These are phyloP conservation scores for Dendrocalamus latiflorus DNA, from an alignment of 202 grass and related monocot species.

Conservation along the genomic window DNA sequence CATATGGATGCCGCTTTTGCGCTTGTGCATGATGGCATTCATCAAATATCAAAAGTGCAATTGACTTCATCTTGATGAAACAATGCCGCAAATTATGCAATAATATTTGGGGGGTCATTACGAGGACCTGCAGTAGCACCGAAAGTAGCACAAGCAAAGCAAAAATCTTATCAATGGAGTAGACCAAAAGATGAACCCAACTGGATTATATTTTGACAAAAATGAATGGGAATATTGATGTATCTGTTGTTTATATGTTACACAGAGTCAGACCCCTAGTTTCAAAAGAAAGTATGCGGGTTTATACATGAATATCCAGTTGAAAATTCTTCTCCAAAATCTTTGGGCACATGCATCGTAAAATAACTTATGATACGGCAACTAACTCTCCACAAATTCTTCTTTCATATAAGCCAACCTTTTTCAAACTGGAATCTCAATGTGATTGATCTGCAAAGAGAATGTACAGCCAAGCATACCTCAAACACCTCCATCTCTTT, in stretches of 20 bases:
- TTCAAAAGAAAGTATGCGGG: background rate
- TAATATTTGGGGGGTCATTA: slow-evolving; percentile 93
- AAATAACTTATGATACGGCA: slow-evolving; percentile 8
- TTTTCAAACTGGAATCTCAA: too few relatives aligned
- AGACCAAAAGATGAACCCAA: slow-evolving; percentile 3
- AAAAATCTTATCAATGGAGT: background rate
- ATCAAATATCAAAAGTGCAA: slow-evolving; percentile 89
- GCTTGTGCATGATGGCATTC: slow-evolving; percentile 94
- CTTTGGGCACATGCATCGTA: background rate
- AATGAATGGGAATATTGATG: background rate
- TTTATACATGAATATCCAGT: background rate
- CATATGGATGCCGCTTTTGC: slow-evolving; percentile 74
- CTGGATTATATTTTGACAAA: slow-evolving; percentile 6
- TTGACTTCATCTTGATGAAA: slow-evolving; percentile 70
- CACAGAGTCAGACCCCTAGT: background rate
- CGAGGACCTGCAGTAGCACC: slow-evolving; percentile 57
- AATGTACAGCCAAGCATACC: slow-evolving; percentile 42
- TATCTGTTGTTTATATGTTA: background rate
- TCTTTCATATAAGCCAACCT: background rate
- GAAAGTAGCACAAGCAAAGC: slow-evolving; percentile 21
- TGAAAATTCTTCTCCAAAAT: slow-evolving; percentile 11
- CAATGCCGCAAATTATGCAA: slow-evolving; percentile 79
- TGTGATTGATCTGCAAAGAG: slow-evolving; percentile 11
- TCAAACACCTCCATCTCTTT: slow-evolving; percentile 55
- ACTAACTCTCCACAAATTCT: background rate